phyloP scores from a whole-genome alignment of 2,329 filamentous ascomycete species.

The Ceratocystis diversiconidia region DNA sequence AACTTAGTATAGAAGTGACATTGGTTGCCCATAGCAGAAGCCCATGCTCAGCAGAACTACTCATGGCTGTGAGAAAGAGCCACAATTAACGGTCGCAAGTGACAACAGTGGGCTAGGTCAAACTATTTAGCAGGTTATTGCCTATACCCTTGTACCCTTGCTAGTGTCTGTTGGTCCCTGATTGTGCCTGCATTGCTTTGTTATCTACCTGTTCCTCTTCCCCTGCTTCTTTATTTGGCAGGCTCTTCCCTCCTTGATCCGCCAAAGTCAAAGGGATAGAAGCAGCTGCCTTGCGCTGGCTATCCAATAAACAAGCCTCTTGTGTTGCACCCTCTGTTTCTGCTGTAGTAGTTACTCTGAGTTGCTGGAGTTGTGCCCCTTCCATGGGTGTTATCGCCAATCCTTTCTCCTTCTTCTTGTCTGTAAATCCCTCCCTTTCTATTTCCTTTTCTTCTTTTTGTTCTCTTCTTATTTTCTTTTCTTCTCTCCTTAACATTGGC shows the following conservation, averaged over 20 bases:
- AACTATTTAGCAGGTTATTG: neutral
- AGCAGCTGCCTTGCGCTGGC: neutral
- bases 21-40: neutral
- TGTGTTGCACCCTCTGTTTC: neutral
- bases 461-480: constrained; percentile 15
- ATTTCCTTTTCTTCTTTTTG: constrained; percentile 22
- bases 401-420: constrained; percentile 17
- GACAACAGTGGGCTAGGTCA: neutral
- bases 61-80: too few species aligned
- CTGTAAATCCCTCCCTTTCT: constrained; percentile 18
- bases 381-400: constrained; percentile 9
- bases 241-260: neutral
- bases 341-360: neutral
- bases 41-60: neutral
- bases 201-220: neutral
- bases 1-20: neutral
- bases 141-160: neutral
- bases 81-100: neutral
- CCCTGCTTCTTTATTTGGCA: neutral
- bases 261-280: neutral
- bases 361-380: neutral
- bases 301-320: neutral
- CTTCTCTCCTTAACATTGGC: constrained; percentile 12
- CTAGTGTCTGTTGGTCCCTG: neutral
- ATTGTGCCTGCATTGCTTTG: neutral